These are phyloP conservation scores for Clonostachys rosea DNA, from an alignment of 2,329 filamentous ascomycete genomes.

Conservation along the genomic window DNA sequence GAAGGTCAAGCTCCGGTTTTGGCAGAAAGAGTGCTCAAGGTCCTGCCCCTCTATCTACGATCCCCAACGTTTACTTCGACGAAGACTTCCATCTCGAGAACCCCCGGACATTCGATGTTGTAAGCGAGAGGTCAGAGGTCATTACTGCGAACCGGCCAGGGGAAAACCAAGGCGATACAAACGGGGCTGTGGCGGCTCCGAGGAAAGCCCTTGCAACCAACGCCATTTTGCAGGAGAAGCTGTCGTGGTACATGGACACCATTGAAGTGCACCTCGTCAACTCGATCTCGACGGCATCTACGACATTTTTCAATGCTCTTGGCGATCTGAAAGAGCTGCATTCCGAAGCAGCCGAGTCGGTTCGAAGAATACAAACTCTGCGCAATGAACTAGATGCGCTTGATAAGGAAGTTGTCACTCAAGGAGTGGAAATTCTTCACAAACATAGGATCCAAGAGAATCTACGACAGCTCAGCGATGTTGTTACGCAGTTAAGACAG, in stretches of 20 bases:
- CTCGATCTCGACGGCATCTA: constrained; percentile 92
- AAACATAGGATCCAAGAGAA: constrained; percentile 81
- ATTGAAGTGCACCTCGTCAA: constrained; percentile 96
- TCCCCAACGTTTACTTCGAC: constrained; percentile 91
- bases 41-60: constrained; percentile 83
- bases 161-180: constrained; percentile 49
- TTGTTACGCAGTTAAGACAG: constrained; percentile 75
- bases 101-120: constrained; percentile 90
- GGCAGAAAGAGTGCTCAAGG: constrained; percentile 61
- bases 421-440: constrained; percentile 80
- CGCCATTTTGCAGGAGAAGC: constrained; percentile 93
- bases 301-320: constrained; percentile 91
- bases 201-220: constrained; percentile 92
- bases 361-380: constrained; percentile 76
- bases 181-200: constrained; percentile 51
- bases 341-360: constrained; percentile 86
- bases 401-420: constrained; percentile 82
- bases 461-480: constrained; percentile 73
- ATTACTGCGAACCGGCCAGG: constrained; percentile 57
- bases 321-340: constrained; percentile 89
- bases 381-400: constrained; percentile 75
- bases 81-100: constrained; percentile 95
- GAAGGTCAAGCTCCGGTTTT: constrained; percentile 41
- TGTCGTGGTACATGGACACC: constrained; percentile 99
- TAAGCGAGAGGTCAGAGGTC: constrained; percentile 95